Evolutionary conservation across 2,329 filamentous ascomycete species (phyloP), one percentile per base, ranked within the genome.

Genomic region (Colletotrichum karsti): DNA sequence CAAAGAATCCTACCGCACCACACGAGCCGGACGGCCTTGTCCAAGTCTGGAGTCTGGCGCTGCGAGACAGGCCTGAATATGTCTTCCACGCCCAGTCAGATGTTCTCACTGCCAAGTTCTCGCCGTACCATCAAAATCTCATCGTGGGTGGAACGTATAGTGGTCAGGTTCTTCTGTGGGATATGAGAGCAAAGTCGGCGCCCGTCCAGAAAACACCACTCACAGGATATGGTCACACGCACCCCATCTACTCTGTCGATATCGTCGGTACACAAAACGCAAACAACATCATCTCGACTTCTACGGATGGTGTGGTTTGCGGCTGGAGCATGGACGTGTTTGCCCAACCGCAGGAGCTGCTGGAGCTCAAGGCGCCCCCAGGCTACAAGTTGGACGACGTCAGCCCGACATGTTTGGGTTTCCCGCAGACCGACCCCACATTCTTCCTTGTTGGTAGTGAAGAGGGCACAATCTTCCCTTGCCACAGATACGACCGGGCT

Each of bases 241-340:
- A 99, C 76, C 96, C 96, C 0, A 93, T 99, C 71, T 99, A 99
- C 83, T 94, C 92, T 41, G 90, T 99, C 64, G 93, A 96, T 70
- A 97, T 99, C 62, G 94, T 99, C 55, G 96, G 96, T 71, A 99
- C 97, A 1, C 96, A 98, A 77, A 99, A 99, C 78, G 96, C 96
- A 67, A 97, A 98, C 83, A 99, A 98, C 79, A 97, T 99, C 77
- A 93, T 99, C 74, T 98, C 95, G 35, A 95, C 94, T 78, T 98
- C 94, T 1, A 99, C 96, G 1, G 96, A 99, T 76, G 96, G 96
- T 61, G 94, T 97, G 9, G 94, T 98, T 44, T 99, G 96, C 79
- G 93, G 95, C 53, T 99, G 96, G 96, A 95, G 93, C 62, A 94
- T 98, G 71, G 97, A 99, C 79, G 98, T 99, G 90, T 92, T 99